These are phyloP conservation scores for Prototheca stagnorum DNA, from an alignment of 163 green algal species.

Conservation along the genomic window DNA sequence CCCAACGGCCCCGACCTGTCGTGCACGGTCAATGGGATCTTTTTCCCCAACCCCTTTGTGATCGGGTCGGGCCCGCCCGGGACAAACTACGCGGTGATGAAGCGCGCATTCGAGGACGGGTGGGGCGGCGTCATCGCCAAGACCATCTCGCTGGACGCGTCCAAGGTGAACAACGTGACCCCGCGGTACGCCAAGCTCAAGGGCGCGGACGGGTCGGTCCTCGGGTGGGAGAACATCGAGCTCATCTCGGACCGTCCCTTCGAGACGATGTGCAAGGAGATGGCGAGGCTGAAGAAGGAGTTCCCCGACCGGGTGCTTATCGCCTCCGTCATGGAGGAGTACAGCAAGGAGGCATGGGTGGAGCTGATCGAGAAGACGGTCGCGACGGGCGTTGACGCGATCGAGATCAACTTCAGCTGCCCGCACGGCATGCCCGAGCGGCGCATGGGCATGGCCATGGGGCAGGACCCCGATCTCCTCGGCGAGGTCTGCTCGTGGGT, in stretches of 20 bases:
- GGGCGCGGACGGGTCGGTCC: slow-evolving; percentile 45
- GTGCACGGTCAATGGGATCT: slow-evolving; percentile 55
- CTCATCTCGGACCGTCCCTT: slow-evolving; percentile 86
- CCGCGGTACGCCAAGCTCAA: slow-evolving; percentile 80
- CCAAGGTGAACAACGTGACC: slow-evolving; percentile 41
- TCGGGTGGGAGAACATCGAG: slow-evolving; percentile 94
- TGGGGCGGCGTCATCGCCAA: slow-evolving; percentile 97
- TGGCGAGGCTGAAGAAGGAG: slow-evolving; percentile 71
- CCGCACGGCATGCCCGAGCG: slow-evolving; percentile 83
- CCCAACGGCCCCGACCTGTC: slow-evolving; percentile 32
- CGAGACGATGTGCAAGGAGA: slow-evolving; percentile 82
- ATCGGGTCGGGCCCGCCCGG: slow-evolving; percentile 74
- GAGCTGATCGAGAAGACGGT: slow-evolving; percentile 79
- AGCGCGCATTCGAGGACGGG: slow-evolving; percentile 89
- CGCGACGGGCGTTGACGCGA: slow-evolving; percentile 78
- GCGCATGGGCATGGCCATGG: slow-evolving; percentile 56
- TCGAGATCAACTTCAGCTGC: slow-evolving; percentile 98
- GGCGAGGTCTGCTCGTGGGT: slow-evolving; percentile 82
- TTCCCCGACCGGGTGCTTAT: slow-evolving; percentile 80
- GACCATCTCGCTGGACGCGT: slow-evolving; percentile 78
- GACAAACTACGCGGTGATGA: slow-evolving; percentile 86
- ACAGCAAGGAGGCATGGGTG: slow-evolving; percentile 70
- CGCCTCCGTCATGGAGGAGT: slow-evolving; percentile 93
- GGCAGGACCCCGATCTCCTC: slow-evolving; percentile 76
- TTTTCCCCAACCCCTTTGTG: slow-evolving; percentile 96